A percentile compares a stretch with the other conserved stretches of the same genome.
Conservation (phyloP, 805 yeast genomes). For the Yueomyces sinensis region DNA sequence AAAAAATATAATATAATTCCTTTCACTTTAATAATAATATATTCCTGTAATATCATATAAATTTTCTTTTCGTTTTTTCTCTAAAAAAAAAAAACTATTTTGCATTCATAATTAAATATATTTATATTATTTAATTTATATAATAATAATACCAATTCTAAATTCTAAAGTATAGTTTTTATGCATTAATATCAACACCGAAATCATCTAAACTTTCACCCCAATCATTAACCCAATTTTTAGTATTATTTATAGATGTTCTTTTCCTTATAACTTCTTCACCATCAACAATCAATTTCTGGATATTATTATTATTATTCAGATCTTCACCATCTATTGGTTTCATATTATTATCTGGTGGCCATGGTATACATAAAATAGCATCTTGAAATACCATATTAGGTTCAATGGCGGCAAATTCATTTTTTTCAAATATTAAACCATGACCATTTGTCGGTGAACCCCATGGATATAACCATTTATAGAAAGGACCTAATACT, state of each 20-base stretch:
- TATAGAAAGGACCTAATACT: slow-evolving; percentile 40
- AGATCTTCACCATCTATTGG: slow-evolving; percentile 8
- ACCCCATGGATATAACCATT: slow-evolving; percentile 67
- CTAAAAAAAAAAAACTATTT: too few species aligned
- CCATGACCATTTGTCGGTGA: slow-evolving; percentile 47
- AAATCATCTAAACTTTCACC: slow-evolving; percentile 81
- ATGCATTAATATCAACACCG: slow-evolving; percentile 94
- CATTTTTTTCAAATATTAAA: slow-evolving; percentile 39
- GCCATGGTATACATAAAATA: slow-evolving; percentile 73
- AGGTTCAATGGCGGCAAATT: slow-evolving; percentile 27
- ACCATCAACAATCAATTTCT: slow-evolving; percentile 12
- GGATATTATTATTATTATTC: slow-evolving; percentile 5
- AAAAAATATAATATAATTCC: too few species aligned
- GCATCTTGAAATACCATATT: slow-evolving; percentile 30
- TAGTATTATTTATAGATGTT: slow-evolving; percentile 22
- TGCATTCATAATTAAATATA: too few species aligned
- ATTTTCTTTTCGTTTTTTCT: too few species aligned
- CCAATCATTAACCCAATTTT: slow-evolving; percentile 56
- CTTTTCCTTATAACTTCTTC: slow-evolving; percentile 22
- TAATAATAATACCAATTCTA: too few species aligned
- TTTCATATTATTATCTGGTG: slow-evolving; percentile 62
- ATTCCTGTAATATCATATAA: too few species aligned
- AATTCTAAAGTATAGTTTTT: too few species aligned
- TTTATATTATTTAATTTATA: too few species aligned
- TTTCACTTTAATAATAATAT: too few species aligned